Percentiles rank a stretch among this genome's conserved stretches.
Conservation (phyloP, 176 grass and related monocot genomes). For the Puccinellia tenuiflora region DNA sequence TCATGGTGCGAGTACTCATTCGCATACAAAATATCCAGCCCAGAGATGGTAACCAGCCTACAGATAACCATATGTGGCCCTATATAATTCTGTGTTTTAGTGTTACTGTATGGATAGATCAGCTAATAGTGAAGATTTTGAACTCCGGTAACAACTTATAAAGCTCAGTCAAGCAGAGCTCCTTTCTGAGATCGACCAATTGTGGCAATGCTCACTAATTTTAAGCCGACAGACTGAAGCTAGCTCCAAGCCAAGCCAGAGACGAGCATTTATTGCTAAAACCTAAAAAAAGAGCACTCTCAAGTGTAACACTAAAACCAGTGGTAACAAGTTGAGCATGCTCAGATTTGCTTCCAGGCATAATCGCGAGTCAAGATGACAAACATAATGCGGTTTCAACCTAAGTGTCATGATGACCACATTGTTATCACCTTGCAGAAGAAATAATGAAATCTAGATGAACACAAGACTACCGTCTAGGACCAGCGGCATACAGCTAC, state of each 20-base stretch:
- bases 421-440: conserved; percentile 2
- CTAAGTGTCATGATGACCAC: not conserved
- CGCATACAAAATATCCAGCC: not conserved
- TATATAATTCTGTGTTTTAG: not conserved
- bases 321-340: not conserved
- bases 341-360: not conserved
- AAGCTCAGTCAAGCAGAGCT: not conserved
- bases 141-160: not conserved
- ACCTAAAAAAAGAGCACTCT: not conserved
- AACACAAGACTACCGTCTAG: conserved; percentile 6
- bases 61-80: not conserved
- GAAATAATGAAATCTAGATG: conserved; percentile 25
- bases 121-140: not conserved
- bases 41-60: not conserved
- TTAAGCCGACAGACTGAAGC: not conserved
- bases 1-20: not conserved
- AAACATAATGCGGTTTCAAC: not conserved
- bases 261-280: not conserved
- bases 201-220: not conserved
- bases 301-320: not conserved
- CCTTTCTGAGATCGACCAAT: not conserved
- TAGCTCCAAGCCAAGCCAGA: not conserved
- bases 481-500: not conserved
- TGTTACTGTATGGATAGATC: not conserved
- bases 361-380: not conserved